Base-by-base conservation (phyloP, 257 asterid genomes). In the Eustoma russellianum region DNA sequence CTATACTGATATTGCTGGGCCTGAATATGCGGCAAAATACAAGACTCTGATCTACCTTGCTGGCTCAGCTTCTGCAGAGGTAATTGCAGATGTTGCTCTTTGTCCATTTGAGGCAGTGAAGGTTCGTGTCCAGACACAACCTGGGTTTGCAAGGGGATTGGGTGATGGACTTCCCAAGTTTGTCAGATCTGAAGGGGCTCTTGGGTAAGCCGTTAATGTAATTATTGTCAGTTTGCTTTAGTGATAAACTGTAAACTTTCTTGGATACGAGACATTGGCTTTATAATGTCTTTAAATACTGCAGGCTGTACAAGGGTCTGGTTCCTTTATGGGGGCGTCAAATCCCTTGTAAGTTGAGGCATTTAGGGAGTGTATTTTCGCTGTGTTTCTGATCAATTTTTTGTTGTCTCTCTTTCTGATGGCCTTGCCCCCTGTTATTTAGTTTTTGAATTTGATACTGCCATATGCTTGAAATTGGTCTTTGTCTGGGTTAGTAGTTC, bases 271-370 rank as follows among this genome's bases (percentile, higher is more conserved):
- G 24, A 47, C 18, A 17, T n/a, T 24, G 30, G 30, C 2, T 24
- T 24, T 24, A 24, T 24, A 2, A 60, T 43, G 44, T 3, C n/a
- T 12, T 57, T 18, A 48, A 54, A 13, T 17, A 60, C 45, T 77
- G 74, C 86, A 85, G 95, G 67, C 55, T 86, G 65, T 86, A 86
- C 91, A 86, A 83, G 84, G 95, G 94, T 15, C 40, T 86, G 61
- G 91, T 83, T 69, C 95, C 95, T 66, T 93, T 86, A 43, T 86
- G 95, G 95, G 95, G 95, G n/a, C 95, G 95, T 73, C 95, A 86
- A 59, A 86, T 86, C 66, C 95, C 95, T 68, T 86, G 95, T 86
- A 69, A 79, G 95, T 71, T 61, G 24, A 49, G 18, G 52, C 65
- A 53, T 56, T 41, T n/a, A 14, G 49, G n/a, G 13, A 41, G 35